Conservation (phyloP, 192 early-diverging fungal species). For the Bifiguratus adelaidae region DNA sequence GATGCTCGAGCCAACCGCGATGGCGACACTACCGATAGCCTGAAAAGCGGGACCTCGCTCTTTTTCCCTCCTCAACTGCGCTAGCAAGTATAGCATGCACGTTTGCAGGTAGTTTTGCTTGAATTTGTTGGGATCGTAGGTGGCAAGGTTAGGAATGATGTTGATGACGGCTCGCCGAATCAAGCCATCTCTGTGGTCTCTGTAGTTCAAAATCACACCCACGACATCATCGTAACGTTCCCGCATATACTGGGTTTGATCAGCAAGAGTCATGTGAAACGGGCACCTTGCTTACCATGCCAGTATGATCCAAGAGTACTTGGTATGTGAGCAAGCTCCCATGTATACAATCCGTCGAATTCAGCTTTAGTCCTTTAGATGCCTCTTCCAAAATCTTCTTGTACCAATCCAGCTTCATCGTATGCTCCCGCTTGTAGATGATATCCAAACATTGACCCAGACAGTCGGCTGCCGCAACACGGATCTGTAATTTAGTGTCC, state of each 20-base stretch:
- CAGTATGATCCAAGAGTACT: slow-evolving; percentile 71
- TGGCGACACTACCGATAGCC: slow-evolving; percentile 78
- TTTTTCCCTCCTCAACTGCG: slow-evolving; percentile 56
- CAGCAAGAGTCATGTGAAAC: not conserved
- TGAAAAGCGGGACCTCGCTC: slow-evolving; percentile 64
- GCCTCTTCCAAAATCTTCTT: slow-evolving; percentile 76
- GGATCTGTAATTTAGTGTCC: slow-evolving; percentile 69
- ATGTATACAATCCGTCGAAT: slow-evolving; percentile 71
- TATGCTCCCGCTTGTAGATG: slow-evolving; percentile 66
- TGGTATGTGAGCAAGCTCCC: slow-evolving; percentile 73
- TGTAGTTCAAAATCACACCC: slow-evolving; percentile 66
- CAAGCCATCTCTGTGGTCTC: slow-evolving; percentile 65
- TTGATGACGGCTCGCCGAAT: slow-evolving; percentile 76
- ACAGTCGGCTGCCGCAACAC: slow-evolving; percentile 73
- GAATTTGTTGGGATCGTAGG: slow-evolving; percentile 66
- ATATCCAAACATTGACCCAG: slow-evolving; percentile 69
- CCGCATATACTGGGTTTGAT: slow-evolving; percentile 66
- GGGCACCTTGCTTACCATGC: slow-evolving; percentile 42
- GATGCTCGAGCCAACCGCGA: slow-evolving; percentile 68
- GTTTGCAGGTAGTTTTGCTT: slow-evolving; percentile 53
- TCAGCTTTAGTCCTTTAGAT: slow-evolving; percentile 54
- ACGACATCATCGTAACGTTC: slow-evolving; percentile 63
- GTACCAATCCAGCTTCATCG: slow-evolving; percentile 54
- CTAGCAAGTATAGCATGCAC: slow-evolving; percentile 65
- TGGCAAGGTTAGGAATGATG: slow-evolving; percentile 74